Conservation (phyloP, 2,329 filamentous ascomycete genomes). For the Aspergillus amoenus region DNA sequence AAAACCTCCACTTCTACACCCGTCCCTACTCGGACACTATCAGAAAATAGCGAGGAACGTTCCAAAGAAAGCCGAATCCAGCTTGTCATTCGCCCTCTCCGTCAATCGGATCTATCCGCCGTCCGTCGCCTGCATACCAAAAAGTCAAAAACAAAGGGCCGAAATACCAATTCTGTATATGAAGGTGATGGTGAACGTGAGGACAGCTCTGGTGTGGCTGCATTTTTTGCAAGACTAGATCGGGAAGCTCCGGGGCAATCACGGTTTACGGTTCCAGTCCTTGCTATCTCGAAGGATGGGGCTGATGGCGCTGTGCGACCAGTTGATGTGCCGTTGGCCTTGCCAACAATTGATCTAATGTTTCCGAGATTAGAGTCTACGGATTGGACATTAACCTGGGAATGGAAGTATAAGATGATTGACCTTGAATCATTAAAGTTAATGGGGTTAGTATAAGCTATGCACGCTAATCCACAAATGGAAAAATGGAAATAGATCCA, state of each 20-base stretch:
- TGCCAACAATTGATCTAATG: conserved; percentile 29
- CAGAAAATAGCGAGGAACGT: neutral
- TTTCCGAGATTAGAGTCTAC: conserved; percentile 14
- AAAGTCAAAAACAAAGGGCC: neutral
- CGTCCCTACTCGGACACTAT: neutral
- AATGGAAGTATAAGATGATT: conserved; percentile 43
- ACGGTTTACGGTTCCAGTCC: conserved; percentile 45
- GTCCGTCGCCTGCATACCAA: conserved; percentile 12
- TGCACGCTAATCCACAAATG: conserved; percentile 27
- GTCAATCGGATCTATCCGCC: conserved; percentile 28
- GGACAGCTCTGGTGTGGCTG: neutral
- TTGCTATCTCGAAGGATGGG: conserved; percentile 18
- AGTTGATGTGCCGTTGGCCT: conserved; percentile 20
- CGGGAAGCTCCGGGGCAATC: conserved; percentile 34
- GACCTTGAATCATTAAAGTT: conserved; percentile 32
- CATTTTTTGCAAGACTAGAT: conserved; percentile 18
- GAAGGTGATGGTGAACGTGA: neutral
- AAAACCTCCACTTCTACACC: neutral
- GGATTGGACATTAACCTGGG: conserved; percentile 33
- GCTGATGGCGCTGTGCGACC: conserved; percentile 8
- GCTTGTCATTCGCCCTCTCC: conserved; percentile 44
- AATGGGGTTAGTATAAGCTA: conserved; percentile 31
- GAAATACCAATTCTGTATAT: neutral
- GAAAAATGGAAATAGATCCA: conserved; percentile 6
- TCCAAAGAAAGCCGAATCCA: neutral